A percentile compares a stretch with the other conserved stretches of the same genome.
phyloP scores from a whole-genome alignment of 768 basidiomycete genomes.

The Leccinellum albellum region DNA sequence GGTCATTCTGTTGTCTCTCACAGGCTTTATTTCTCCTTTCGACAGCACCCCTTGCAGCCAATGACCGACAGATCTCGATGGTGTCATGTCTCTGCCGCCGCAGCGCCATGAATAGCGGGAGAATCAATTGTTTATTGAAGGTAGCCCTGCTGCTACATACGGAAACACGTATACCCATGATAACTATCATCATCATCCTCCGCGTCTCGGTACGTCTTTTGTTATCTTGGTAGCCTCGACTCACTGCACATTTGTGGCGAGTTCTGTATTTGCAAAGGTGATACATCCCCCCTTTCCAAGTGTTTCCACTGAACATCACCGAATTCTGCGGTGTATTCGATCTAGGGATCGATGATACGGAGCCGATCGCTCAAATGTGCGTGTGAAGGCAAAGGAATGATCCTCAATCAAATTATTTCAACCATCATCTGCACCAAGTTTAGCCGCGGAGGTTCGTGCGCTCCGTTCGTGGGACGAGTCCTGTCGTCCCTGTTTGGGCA shows the following conservation, averaged over 20 bases:
- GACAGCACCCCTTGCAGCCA: neutral
- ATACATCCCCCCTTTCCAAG: neutral
- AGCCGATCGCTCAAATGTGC: neutral
- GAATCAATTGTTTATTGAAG: neutral
- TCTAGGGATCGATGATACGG: neutral
- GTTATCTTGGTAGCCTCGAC: neutral
- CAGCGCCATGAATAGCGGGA: conserved; percentile 11
- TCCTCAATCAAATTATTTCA: conserved; percentile 4
- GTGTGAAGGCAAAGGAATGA: neutral
- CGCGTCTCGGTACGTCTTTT: neutral
- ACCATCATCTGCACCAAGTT: neutral
- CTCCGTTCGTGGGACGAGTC: conserved; percentile 9
- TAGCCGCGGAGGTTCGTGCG: neutral
- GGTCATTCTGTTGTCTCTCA: neutral
- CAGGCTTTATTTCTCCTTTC: neutral
- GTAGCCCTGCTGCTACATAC: neutral
- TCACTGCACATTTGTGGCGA: neutral
- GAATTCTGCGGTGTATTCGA: neutral
- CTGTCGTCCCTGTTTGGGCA: conserved; percentile 2
- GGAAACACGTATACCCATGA: neutral
- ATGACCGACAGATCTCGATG: conserved; percentile 7
- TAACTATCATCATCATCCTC: neutral
- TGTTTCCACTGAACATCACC: neutral
- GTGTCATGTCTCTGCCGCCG: conserved; percentile 9
- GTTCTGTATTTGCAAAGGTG: neutral